phyloP scores from a whole-genome alignment of 179 eudicot genomes.

The Beta macrorhiza region DNA sequence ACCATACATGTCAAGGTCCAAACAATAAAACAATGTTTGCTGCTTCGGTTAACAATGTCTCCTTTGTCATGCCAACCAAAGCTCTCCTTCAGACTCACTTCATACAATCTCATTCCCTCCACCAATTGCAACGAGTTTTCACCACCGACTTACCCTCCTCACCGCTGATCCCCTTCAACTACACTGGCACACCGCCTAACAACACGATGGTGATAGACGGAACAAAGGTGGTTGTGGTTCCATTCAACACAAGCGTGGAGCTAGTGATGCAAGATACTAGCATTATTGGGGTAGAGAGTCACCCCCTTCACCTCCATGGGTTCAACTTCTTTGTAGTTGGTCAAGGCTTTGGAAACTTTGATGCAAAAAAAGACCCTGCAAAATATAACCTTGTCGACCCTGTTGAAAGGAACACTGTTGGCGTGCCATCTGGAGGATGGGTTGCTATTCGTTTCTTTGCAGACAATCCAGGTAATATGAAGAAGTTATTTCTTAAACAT shows the following conservation, averaged over 20 bases:
- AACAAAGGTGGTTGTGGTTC: slow-evolving; percentile 38
- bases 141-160: slow-evolving; percentile 28
- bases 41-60: slow-evolving; percentile 36
- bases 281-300: slow-evolving; percentile 41
- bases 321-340: slow-evolving; percentile 46
- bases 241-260: slow-evolving; percentile 41
- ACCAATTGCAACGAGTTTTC: slow-evolving; percentile 21
- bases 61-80: slow-evolving; percentile 38
- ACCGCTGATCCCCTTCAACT: slow-evolving; percentile 33
- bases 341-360: slow-evolving; percentile 44
- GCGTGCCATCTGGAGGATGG: slow-evolving; percentile 37
- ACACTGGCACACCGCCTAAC: slow-evolving; percentile 43
- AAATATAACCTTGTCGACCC: slow-evolving; percentile 38
- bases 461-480: slow-evolving; percentile 12
- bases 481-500: too few species aligned
- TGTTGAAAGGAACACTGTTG: slow-evolving; percentile 35
- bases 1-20: slow-evolving; percentile 39
- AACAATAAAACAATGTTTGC: slow-evolving; percentile 34
- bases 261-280: slow-evolving; percentile 40
- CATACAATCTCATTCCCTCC: slow-evolving; percentile 23
- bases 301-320: slow-evolving; percentile 46
- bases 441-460: slow-evolving; percentile 31
- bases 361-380: slow-evolving; percentile 28
- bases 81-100: slow-evolving; percentile 38
- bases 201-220: slow-evolving; percentile 41